These are phyloP conservation scores for Musa acuminata DNA, from an alignment of 176 grass and related monocot genomes.

Conservation along the genomic window DNA sequence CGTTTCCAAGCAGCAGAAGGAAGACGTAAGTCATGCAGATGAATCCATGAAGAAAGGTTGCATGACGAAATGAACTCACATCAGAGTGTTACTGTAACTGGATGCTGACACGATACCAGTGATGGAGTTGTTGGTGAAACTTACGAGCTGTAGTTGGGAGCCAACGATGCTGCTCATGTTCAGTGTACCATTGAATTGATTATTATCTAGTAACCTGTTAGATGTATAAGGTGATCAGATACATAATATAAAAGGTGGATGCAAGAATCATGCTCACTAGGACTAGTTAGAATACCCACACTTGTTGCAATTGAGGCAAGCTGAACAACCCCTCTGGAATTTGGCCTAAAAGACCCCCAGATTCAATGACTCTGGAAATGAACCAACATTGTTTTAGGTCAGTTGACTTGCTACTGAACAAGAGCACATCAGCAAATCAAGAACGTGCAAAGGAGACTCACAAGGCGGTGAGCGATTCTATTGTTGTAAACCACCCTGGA, in stretches of 20 bases:
- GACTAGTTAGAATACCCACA: constrained; percentile 45
- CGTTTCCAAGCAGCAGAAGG: constrained; percentile 8
- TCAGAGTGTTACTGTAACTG: constrained; percentile 44
- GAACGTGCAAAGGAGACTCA: constrained; percentile 27
- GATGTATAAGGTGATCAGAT: not conserved
- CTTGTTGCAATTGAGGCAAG: constrained; percentile 55
- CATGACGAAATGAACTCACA: constrained; percentile 20
- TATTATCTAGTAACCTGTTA: constrained; percentile 56
- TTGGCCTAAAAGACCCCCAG: constrained; percentile 32
- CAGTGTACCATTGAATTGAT: constrained; percentile 43
- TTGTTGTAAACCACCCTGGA: constrained; percentile 49
- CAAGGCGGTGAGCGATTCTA: constrained; percentile 43
- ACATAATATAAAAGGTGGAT: not conserved
- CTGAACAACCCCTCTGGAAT: constrained; percentile 43
- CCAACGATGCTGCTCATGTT: constrained; percentile 40
- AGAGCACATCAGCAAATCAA: not conserved
- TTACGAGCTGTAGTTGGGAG: constrained; percentile 38
- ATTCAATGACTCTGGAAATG: constrained; percentile 56
- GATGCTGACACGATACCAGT: constrained; percentile 1
- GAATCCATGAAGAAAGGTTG: no score
- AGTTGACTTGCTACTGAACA: not conserved
- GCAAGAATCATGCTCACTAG: not conserved
- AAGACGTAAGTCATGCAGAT: constrained; percentile 2
- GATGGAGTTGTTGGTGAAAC: constrained; percentile 61
- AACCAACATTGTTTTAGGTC: constrained; percentile 2